phyloP scores from a whole-genome alignment of 2,329 filamentous ascomycete genomes.

The Fusarium vanettenii region DNA sequence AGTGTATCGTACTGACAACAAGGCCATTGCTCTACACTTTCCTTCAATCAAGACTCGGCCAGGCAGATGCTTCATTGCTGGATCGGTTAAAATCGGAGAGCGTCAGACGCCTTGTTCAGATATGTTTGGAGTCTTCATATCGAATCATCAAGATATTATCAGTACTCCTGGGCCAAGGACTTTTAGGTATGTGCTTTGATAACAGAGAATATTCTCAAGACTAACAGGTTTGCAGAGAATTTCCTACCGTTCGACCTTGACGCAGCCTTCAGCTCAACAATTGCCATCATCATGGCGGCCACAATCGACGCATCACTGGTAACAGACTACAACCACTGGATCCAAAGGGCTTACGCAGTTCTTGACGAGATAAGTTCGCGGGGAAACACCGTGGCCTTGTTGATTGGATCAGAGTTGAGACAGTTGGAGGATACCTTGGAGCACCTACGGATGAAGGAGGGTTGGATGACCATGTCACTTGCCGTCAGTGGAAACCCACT shows the following conservation, averaged over 20 bases:
- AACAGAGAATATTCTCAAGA: too few species aligned
- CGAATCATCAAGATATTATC: not conserved
- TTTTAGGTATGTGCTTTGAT: not conserved
- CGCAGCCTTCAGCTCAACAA: conserved; percentile 37
- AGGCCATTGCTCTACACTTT: not conserved
- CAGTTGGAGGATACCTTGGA: not conserved
- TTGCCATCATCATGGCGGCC: conserved; percentile 51
- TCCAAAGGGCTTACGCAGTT: conserved; percentile 53
- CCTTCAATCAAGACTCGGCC: not conserved
- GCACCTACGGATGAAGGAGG: not conserved
- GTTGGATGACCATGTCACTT: not conserved
- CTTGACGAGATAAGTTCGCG: conserved; percentile 57
- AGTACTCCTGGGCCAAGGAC: not conserved
- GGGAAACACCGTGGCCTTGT: conserved; percentile 57
- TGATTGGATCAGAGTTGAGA: conserved; percentile 35
- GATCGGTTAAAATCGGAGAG: not conserved
- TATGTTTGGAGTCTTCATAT: not conserved
- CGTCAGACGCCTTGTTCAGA: not conserved
- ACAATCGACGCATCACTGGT: conserved; percentile 47
- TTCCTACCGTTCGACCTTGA: not conserved
- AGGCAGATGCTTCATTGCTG: not conserved
- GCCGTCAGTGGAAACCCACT: not conserved
- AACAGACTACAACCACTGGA: conserved; percentile 48
- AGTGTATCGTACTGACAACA: not conserved
- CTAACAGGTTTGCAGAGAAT: not conserved